A percentile compares a stretch with the other conserved stretches of the same genome.
Conservation (phyloP, 805 yeast species). For the Torulaspora delbrueckii region DNA sequence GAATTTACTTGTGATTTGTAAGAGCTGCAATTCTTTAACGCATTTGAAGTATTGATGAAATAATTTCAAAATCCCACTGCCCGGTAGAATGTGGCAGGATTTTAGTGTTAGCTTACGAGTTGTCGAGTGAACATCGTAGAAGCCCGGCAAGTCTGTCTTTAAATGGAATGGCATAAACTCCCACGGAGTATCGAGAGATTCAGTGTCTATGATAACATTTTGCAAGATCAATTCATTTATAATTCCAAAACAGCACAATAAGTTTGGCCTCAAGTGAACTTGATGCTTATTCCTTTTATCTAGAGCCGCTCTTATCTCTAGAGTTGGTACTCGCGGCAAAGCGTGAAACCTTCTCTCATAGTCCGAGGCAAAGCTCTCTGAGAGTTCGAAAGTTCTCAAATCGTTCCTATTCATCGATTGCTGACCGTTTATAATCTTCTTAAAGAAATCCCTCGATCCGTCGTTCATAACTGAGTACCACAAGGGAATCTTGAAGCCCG, state of each 20-base stretch:
- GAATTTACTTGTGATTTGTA: conserved; percentile 39
- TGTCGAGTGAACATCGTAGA: conserved; percentile 35
- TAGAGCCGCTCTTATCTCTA: conserved; percentile 23
- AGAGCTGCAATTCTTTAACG: conserved; percentile 38
- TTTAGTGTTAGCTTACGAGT: conserved; percentile 32
- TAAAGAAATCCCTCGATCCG: conserved; percentile 33
- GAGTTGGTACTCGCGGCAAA: conserved; percentile 28
- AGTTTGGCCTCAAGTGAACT: conserved; percentile 37
- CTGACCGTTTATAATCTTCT: conserved; percentile 32
- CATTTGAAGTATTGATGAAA: conserved; percentile 40
- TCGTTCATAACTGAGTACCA: conserved; percentile 36
- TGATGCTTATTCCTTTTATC: conserved; percentile 15
- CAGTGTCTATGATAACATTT: conserved; percentile 47
- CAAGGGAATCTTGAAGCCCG: conserved; percentile 50
- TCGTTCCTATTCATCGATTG: conserved; percentile 32
- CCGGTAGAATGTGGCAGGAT: conserved; percentile 36
- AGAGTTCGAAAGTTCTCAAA: conserved; percentile 29
- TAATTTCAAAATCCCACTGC: conserved; percentile 36
- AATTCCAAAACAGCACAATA: conserved; percentile 43
- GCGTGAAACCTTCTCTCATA: conserved; percentile 29
- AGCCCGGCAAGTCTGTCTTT: conserved; percentile 18
- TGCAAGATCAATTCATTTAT: conserved; percentile 42
- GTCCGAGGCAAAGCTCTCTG: conserved; percentile 24
- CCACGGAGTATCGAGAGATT: conserved; percentile 35
- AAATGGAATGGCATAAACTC: conserved; percentile 33